Percentiles rank a stretch among this genome's conserved stretches.
Conservation (phyloP, 148 eudicot genomes). For the Simmondsia chinensis region DNA sequence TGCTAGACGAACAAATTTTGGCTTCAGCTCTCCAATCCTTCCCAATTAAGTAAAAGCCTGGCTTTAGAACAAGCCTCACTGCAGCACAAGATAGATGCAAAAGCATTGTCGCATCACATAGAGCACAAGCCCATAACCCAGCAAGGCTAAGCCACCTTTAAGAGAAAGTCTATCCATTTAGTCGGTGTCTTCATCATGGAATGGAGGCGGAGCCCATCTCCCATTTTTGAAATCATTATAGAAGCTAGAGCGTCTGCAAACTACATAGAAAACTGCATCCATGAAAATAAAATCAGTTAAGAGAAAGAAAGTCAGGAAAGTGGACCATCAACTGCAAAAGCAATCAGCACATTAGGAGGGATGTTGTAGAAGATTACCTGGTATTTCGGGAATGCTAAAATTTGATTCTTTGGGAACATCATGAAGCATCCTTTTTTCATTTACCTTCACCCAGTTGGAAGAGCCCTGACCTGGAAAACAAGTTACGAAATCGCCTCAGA, state of each 20-base stretch:
- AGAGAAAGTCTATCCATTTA: background rate
- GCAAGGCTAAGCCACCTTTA: too few relatives aligned
- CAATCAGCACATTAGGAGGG: background rate
- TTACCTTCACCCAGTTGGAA: constrained; percentile 65
- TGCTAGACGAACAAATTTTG: too few relatives aligned
- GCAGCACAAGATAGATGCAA: too few relatives aligned
- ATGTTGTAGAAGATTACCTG: constrained; percentile 34
- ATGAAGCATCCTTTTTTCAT: constrained; percentile 65
- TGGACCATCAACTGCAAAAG: background rate
- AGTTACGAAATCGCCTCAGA: constrained; percentile 2
- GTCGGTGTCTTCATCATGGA: constrained; percentile 8
- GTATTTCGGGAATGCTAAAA: constrained; percentile 65
- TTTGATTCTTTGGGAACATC: constrained; percentile 57
- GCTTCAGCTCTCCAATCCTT: too few relatives aligned
- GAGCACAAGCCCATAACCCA: too few relatives aligned
- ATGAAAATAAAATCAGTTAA: constrained; percentile 2
- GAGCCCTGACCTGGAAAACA: constrained; percentile 30
- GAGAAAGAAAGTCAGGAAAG: background rate
- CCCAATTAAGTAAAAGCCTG: too few relatives aligned
- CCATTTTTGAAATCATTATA: constrained; percentile 73
- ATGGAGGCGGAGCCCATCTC: constrained; percentile 51
- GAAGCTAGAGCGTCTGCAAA: constrained; percentile 59
- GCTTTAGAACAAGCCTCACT: too few relatives aligned
- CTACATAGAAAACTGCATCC: constrained; percentile 70
- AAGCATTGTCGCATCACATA: too few relatives aligned